Base-by-base conservation (phyloP, 2,329 filamentous ascomycete species). In the Aspergillus fructus region DNA sequence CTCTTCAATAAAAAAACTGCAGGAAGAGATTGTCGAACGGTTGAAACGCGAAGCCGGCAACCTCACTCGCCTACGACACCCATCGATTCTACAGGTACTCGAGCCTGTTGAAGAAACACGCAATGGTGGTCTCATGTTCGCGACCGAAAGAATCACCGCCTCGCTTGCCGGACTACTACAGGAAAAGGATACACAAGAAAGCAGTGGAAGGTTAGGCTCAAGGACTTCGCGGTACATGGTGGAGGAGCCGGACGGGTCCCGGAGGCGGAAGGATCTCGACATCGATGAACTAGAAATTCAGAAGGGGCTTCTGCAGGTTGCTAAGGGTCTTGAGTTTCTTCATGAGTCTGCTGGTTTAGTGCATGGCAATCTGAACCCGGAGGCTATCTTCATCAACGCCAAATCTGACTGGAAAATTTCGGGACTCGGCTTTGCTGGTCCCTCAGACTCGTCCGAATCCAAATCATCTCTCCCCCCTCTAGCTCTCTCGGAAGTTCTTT, bases 361-460 rank as follows among this genome's bases (percentile, higher is more conserved):
- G 0, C 94, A 99, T 74, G 91, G 90, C 48, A 99, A 99, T 71
- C 75, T 99, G 62, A 97, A 93, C 0, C 94, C 94, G 0, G 93
- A 97, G 62, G 90, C 93, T 17, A 87, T 99, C 62, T 89, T 96
- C 63, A 86, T 99, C 74, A 99, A 99, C 76, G 86, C 90, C 41
- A 99, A 99, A 85, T 96, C 91, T 48, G 94, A 99, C 74, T 99
- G 94, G 94, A 99, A 99, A 74, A 90, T 99, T 60, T 93, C 92
- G 66, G 94, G 93, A n/a, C 83, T 99, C 40, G 86, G 89, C 0
- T 99, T 97, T 73, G 91, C 89, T 71, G 90, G 90, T 46, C 90
- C 92, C 13, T 85, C 90, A 49, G 89, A 92, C 65, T 84, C 85
- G 66, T 90, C 89, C 19, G 87, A 85, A 27, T 87, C 89, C 64